These are phyloP conservation scores for Colletotrichum viniferum DNA, from an alignment of 2,329 filamentous ascomycete genomes.

Conservation along the genomic window DNA sequence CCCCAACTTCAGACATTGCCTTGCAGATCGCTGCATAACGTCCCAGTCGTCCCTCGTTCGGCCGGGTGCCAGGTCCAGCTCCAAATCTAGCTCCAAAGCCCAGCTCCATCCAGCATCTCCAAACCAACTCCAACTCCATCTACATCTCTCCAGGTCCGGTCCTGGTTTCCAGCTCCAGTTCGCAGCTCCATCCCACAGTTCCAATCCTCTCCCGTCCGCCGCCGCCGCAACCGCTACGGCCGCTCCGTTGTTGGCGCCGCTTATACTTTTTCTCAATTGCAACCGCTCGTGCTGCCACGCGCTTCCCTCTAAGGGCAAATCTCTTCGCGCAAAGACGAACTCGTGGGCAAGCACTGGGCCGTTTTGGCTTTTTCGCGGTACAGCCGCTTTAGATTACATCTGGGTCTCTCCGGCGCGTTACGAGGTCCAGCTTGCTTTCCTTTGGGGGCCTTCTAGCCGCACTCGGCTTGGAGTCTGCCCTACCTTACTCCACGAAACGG, in stretches of 20 bases:
- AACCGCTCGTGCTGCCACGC: constrained; percentile 6
- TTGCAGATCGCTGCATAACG: constrained; percentile 21
- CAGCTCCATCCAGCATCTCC: not conserved
- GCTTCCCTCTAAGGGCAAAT: not conserved
- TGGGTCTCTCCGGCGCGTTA: constrained; percentile 16
- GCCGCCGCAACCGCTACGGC: not conserved
- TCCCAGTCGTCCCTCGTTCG: constrained; percentile 17
- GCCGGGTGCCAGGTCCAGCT: not conserved
- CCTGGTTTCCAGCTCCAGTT: not conserved
- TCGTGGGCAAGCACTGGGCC: not conserved
- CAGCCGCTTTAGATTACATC: constrained; percentile 18
- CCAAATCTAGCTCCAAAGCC: not conserved
- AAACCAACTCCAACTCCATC: not conserved
- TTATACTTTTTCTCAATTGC: not conserved
- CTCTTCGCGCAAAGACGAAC: not conserved
- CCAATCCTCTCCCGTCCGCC: constrained; percentile 2
- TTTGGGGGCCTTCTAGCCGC: constrained; percentile 12
- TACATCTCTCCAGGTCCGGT: not conserved
- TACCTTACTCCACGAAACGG: constrained; percentile 20
- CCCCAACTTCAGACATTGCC: constrained; percentile 7
- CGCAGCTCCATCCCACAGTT: not conserved
- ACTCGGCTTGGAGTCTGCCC: constrained; percentile 17
- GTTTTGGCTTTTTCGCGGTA: constrained; percentile 3
- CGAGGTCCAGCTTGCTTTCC: constrained; percentile 18
- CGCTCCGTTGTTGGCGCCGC: not conserved